phyloP scores from a whole-genome alignment of 371 early-diverging fungal genomes.

The Nosema bombycis region DNA sequence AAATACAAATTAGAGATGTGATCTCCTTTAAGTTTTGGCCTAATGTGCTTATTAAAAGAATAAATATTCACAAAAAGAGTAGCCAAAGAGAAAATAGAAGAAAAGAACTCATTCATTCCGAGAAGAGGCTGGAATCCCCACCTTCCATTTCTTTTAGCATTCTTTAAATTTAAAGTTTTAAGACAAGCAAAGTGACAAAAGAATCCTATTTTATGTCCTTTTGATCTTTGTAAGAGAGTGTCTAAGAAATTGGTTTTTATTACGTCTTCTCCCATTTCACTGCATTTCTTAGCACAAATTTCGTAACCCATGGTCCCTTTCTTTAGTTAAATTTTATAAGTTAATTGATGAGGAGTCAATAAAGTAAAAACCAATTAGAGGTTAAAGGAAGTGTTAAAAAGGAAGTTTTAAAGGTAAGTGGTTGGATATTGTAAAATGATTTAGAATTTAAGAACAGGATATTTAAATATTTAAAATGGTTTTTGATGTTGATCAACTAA shows the following conservation, averaged over 20 bases:
- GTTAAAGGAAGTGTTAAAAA: too few relatives aligned
- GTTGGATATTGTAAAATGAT: too few relatives aligned
- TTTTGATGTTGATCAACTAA: too few relatives aligned
- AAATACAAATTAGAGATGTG: slow-evolving; percentile 6
- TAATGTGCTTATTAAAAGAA: slow-evolving; percentile 23
- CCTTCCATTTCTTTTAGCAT: slow-evolving; percentile 56
- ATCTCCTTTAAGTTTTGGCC: not conserved
- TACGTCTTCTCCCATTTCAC: not conserved
- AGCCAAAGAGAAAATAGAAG: slow-evolving; percentile 44
- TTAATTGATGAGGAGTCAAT: too few relatives aligned
- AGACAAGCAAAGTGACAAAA: slow-evolving; percentile 50
- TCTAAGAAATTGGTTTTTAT: slow-evolving; percentile 39
- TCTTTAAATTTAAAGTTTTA: slow-evolving; percentile 34
- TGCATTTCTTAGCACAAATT: slow-evolving; percentile 36
- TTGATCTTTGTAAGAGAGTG: slow-evolving; percentile 26
- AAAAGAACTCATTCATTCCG: slow-evolving; percentile 54
- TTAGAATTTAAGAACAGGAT: too few relatives aligned
- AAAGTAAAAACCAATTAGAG: too few relatives aligned
- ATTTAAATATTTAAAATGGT: too few relatives aligned
- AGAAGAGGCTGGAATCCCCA: slow-evolving; percentile 52
- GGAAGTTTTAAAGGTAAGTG: too few relatives aligned
- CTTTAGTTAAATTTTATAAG: too few relatives aligned
- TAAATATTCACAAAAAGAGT: slow-evolving; percentile 37
- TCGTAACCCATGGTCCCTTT: not conserved
- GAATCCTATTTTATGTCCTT: slow-evolving; percentile 34